phyloP scores from a whole-genome alignment of 768 basidiomycete species.

The Termitomyces sp. region DNA sequence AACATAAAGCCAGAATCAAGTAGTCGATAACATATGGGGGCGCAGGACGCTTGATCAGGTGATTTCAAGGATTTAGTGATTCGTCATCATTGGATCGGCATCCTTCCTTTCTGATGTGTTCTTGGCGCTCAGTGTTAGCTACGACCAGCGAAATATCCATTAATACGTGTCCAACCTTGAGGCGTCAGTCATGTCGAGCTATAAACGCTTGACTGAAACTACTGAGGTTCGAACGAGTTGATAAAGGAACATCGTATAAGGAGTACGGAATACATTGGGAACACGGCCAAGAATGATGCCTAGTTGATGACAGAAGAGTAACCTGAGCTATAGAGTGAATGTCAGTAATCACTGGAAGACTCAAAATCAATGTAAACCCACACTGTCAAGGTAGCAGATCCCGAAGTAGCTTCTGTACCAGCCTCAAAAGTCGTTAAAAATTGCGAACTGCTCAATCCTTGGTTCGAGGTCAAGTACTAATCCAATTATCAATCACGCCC shows the following conservation, averaged over 20 bases:
- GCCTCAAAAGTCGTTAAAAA: conserved; percentile 55
- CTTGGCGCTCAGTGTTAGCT: background rate
- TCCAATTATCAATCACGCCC: background rate
- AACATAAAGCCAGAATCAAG: no score
- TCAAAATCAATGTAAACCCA: conserved; percentile 20
- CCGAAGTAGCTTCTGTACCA: conserved; percentile 58
- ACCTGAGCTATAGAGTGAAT: background rate
- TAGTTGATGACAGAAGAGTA: conserved; percentile 2
- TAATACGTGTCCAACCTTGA: no score
- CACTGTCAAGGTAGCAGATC: conserved; percentile 50
- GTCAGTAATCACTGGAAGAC: background rate
- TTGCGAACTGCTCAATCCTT: conserved; percentile 42
- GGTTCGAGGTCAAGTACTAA: conserved; percentile 45
- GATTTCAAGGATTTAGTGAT: no score
- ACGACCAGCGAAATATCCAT: background rate
- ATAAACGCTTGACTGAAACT: background rate
- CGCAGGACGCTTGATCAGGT: no score
- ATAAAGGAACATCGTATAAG: background rate
- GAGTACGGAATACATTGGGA: background rate
- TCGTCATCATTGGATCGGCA: no score
- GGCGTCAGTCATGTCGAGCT: no score
- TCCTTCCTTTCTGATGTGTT: no score
- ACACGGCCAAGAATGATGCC: background rate
- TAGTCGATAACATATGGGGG: no score
- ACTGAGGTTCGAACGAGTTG: background rate